Base-by-base conservation (phyloP, 1,284 basidiomycete species). In the Cutaneotrichosporon curvatum region DNA sequence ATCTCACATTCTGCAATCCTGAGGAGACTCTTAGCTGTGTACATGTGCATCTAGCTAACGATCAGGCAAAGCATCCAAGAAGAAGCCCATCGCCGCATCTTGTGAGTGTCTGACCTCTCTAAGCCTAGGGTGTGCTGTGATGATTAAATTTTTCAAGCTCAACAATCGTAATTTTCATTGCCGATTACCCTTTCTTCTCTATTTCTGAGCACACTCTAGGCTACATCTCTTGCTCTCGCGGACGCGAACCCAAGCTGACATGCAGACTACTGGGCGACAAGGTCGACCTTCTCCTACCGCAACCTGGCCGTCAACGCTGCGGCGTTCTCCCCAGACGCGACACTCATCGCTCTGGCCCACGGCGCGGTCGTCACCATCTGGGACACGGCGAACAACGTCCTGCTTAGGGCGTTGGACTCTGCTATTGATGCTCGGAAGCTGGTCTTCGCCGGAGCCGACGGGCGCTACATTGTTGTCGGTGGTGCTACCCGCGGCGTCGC, bases 321-420 rank as follows among this genome's bases (percentile, higher is more conserved):
- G 0, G 77, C 81, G 1, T 96, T 89, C 80, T 88, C 91, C 6
- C 79, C 79, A 1, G 94, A 97, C 65, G 85, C 81, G 8, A 91
- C 91, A 11, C 75, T 98, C 32, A 74, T 97, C 21, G 86, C 84
- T 4, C 77, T 94, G 7, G 77, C 83, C 8, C 79, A 87, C 43
- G 81, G 80, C 0, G 65, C 77, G 18, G 79, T 81, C 48, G 77
- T 94, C 40, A 81, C 82, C 5, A 69, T 98, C 3, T 95, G 88
- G 73, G 83, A 89, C 58, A 79, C 86, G 0, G 63, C 75, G 22
- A 81, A 80, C 36, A 85, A 83, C 57, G 69, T 76, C n/a, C 72
- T 87, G 20, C 73, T 80, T 15, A 79, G 80, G 43, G 81, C 80
- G 0, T 74, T 95, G 37, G 77, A 80, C 25, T 76, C 80, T 21